phyloP scores from a whole-genome alignment of 73 alveolate species.

The Symbiodinium natans region DNA sequence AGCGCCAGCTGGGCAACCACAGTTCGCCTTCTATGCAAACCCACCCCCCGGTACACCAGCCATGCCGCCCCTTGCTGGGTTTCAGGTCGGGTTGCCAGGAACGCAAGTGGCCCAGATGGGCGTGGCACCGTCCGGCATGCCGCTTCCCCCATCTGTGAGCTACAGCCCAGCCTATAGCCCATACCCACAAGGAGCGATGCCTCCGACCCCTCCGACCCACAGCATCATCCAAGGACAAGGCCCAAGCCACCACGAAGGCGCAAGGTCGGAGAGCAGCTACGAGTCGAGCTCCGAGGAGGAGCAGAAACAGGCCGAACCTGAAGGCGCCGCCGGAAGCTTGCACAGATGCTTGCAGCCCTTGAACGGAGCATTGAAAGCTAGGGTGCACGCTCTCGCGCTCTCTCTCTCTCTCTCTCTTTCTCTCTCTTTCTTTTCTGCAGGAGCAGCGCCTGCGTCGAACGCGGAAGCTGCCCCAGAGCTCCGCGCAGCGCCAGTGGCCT shows the following conservation, averaged over 20 bases:
- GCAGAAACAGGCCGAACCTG: not conserved
- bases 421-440: too few relatives aligned
- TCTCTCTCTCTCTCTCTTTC: too few relatives aligned
- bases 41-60: not conserved
- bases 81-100: not conserved
- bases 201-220: not conserved
- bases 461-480: not conserved
- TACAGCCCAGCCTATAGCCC: not conserved
- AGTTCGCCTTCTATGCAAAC: not conserved
- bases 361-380: too few relatives aligned
- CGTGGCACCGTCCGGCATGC: not conserved
- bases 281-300: constrained; percentile 20
- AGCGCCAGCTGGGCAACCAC: not conserved
- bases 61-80: not conserved
- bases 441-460: too few relatives aligned
- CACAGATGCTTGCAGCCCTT: too few relatives aligned
- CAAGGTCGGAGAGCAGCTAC: not conserved
- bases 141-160: not conserved
- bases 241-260: not conserved
- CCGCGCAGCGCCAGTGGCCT: not conserved
- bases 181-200: not conserved
- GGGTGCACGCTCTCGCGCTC: too few relatives aligned
- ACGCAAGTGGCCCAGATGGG: not conserved
- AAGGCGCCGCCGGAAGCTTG: too few relatives aligned
- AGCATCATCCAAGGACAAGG: not conserved